Evolutionary conservation across 2,329 filamentous ascomycete genomes (phyloP), one percentile per base, ranked within the genome.

Genomic region (Fusarium drepaniforme): DNA sequence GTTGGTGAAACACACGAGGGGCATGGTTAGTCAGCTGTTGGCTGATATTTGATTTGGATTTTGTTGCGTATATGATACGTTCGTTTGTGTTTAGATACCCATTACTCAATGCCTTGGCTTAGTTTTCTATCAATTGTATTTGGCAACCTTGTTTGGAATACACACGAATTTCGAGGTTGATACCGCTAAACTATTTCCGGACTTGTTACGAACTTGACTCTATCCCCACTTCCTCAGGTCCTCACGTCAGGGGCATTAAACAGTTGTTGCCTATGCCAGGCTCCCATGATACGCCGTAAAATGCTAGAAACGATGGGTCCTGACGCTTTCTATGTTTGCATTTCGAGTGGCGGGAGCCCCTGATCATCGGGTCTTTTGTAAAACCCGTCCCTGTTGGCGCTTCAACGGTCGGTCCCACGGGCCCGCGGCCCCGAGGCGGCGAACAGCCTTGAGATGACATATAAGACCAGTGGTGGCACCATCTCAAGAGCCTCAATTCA

Each of bases 1-100:
- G 53, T 23, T 79, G 23, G 68, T 79, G 7, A 79, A 73, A n/a
- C 77, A 79, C 44, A 78, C 76, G 1, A 78, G 65, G 46, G 69
- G 57, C 12, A 71, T 77, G 64, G 68, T 79, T 33, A 37, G 44
- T 1, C 58, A 75, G 2, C 21, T 75, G 4, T 13, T 72, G 18
- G 18, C n/a, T 5, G 72, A 75, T n/a, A 38, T n/a, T 42, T 75
- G 63, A 75, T n/a, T 30, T 28, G 61, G 33, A 62, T 28, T 21
- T 23, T 23, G 7, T 7, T 16, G 6, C 23, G 28, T 5, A 51
- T 3, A 38, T 42, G 49, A 28, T 33, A 25, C 21, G 21, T 16
- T 56, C 8, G 15, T 21, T 28, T 12, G 38, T 28, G 37, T 5
- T 37, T 33, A 23, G 67, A 72, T 72, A 72, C 68, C 63, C 68